phyloP scores from a whole-genome alignment of 2,329 filamentous ascomycete species.

The Aspergillus fischeri region DNA sequence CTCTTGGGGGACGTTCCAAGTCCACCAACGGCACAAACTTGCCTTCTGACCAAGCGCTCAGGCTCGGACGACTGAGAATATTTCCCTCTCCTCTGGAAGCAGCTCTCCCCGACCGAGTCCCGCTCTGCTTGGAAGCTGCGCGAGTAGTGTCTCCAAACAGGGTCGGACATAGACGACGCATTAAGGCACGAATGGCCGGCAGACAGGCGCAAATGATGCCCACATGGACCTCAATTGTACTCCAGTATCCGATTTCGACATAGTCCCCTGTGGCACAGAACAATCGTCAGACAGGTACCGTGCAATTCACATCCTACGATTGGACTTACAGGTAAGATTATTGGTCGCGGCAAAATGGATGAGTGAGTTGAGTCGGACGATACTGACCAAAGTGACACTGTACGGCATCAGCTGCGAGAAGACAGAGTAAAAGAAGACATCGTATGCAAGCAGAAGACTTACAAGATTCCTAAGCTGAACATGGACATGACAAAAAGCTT shows the following conservation, averaged over 20 bases:
- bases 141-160: constrained; percentile 30
- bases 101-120: too few species aligned
- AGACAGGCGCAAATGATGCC: constrained; percentile 30
- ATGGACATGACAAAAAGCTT: constrained; percentile 32
- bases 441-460: constrained; percentile 6
- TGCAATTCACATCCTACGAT: too few species aligned
- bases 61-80: too few species aligned
- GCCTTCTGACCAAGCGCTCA: too few species aligned
- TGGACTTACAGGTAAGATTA: constrained; percentile 36
- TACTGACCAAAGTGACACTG: constrained; percentile 44
- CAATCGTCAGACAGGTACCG: too few species aligned
- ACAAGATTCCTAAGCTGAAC: constrained; percentile 38
- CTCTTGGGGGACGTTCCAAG: too few species aligned
- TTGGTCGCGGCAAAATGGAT: constrained; percentile 39
- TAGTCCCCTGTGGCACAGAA: constrained; percentile 24
- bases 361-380: constrained; percentile 42
- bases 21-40: too few species aligned
- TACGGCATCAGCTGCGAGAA: neutral
- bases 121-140: too few species aligned
- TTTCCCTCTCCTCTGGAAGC: too few species aligned
- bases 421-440: too few species aligned
- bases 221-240: constrained; percentile 28
- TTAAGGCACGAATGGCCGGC: constrained; percentile 33
- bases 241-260: constrained; percentile 27
- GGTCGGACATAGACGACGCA: constrained; percentile 36